These are phyloP conservation scores for Pichia gijzeniarum DNA, from an alignment of 805 yeast species.

Conservation along the genomic window DNA sequence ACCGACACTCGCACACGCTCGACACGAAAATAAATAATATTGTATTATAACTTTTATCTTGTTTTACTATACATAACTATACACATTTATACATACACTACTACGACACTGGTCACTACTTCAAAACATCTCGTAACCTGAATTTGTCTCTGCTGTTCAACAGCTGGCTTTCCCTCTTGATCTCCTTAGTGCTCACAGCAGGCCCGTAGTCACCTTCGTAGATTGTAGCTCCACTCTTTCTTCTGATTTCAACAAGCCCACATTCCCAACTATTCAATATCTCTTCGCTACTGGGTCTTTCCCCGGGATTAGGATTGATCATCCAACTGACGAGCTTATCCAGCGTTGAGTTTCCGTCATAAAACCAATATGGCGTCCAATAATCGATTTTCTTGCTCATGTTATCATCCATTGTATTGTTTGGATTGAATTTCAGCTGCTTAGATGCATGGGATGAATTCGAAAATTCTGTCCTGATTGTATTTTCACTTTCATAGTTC, in stretches of 20 bases:
- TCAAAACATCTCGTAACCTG: conserved; percentile 1
- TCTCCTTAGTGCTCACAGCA: conserved; percentile 26
- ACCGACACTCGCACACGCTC: no score
- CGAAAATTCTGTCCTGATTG: neutral
- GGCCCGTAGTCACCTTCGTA: conserved; percentile 97
- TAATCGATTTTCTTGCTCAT: conserved; percentile 4
- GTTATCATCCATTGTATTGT: neutral
- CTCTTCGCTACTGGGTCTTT: conserved; percentile 73
- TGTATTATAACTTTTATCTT: no score
- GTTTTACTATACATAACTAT: no score
- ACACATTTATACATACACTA: no score
- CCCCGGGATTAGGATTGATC: conserved; percentile 77
- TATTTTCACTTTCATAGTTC: neutral
- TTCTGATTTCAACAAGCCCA: conserved; percentile 64
- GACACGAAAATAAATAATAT: no score
- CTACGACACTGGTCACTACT: neutral
- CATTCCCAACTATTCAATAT: conserved; percentile 71
- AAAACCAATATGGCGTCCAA: conserved; percentile 85
- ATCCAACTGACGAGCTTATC: conserved; percentile 82
- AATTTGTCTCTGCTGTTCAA: conserved; percentile 1
- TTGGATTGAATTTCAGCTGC: neutral
- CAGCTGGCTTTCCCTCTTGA: conserved; percentile 22
- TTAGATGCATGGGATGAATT: neutral
- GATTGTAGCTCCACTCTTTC: conserved; percentile 89
- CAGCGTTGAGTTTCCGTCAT: conserved; percentile 61